Evolutionary conservation across 2,329 filamentous ascomycete species (phyloP).

Genomic region (Coniochaeta sp.): DNA sequence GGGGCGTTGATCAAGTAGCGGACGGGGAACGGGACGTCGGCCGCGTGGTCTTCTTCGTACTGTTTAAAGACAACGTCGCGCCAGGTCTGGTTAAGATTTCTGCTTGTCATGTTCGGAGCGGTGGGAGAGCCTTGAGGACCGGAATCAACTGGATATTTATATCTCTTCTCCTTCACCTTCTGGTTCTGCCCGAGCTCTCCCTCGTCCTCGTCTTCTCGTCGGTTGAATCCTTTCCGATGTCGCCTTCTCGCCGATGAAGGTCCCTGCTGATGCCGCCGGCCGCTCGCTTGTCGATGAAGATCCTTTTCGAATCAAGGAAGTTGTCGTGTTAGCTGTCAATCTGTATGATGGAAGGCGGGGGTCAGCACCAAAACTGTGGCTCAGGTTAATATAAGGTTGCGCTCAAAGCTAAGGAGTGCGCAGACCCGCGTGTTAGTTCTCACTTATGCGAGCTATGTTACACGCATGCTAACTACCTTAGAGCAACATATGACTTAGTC

Average conservation of each 20-base stretch:
- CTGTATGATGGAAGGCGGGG: neutral
- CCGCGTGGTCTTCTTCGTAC: conserved; percentile 7
- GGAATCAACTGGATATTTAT: neutral
- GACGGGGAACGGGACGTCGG: conserved; percentile 9
- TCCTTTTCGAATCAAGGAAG: neutral
- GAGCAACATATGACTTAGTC: too few relatives aligned
- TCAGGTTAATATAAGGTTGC: too few relatives aligned
- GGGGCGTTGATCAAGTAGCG: conserved; percentile 9
- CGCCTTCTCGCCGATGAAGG: too few relatives aligned
- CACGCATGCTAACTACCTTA: too few relatives aligned
- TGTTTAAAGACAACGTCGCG: conserved; percentile 9
- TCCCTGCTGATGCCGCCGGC: too few relatives aligned
- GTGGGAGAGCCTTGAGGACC: neutral
- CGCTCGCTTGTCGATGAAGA: too few relatives aligned
- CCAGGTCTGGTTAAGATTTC: conserved; percentile 10
- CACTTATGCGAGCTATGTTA: too few relatives aligned
- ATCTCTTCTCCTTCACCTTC: too few relatives aligned
- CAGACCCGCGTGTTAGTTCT: too few relatives aligned
- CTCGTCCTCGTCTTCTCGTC: too few relatives aligned
- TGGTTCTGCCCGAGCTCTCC: neutral
- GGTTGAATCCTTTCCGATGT: neutral
- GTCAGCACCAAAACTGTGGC: neutral
- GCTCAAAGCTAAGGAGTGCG: too few relatives aligned
- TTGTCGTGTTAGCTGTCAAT: conserved; percentile 1
- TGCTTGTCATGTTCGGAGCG: conserved; percentile 6